Evolutionary conservation across 768 basidiomycete species (phyloP).

Genomic region (Boletus patriciae): DNA sequence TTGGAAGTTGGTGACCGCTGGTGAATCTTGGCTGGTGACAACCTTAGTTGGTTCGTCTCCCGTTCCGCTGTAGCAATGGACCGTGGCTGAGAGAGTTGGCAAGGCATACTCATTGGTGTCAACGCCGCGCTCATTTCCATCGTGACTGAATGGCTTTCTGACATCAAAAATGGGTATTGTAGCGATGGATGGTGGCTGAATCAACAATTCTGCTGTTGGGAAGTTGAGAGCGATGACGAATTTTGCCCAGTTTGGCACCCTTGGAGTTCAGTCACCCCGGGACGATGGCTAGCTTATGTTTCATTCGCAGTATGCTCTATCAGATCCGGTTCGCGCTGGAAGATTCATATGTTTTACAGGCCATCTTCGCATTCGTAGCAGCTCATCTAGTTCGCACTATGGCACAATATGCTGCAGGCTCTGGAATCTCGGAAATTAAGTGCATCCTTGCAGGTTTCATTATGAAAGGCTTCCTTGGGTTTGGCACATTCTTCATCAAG

Average conservation of each 20-base stretch:
- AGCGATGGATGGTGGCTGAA: slow-evolving; percentile 98
- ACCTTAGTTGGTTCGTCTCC: slow-evolving; percentile 76
- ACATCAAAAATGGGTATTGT: slow-evolving; percentile 98
- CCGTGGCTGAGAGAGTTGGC: slow-evolving; percentile 3
- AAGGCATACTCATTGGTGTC: slow-evolving; percentile 87
- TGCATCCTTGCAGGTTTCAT: slow-evolving; percentile 96
- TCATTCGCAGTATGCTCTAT: slow-evolving; percentile 73
- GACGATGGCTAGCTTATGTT: slow-evolving; percentile 85
- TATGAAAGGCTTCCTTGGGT: slow-evolving; percentile 93
- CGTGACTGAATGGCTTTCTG: slow-evolving; percentile 94
- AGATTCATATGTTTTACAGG: slow-evolving; percentile 44
- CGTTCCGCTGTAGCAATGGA: background rate
- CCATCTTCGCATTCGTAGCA: slow-evolving; percentile 78
- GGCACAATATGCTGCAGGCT: slow-evolving; percentile 95
- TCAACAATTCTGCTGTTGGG: slow-evolving; percentile 98
- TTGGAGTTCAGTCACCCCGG: slow-evolving; percentile 74
- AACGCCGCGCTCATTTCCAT: slow-evolving; percentile 97
- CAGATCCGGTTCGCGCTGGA: background rate
- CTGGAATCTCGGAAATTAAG: slow-evolving; percentile 98
- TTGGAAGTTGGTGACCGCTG: slow-evolving; percentile 59
- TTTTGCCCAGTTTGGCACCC: slow-evolving; percentile 90
- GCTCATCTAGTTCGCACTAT: slow-evolving; percentile 86
- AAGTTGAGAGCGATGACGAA: slow-evolving; percentile 80
- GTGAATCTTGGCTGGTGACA: slow-evolving; percentile 92
- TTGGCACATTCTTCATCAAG: slow-evolving; percentile 90